Evolutionary conservation across 495 filamentous ascomycete genomes (phyloP).

Genomic region (Penicillium ucsense): DNA sequence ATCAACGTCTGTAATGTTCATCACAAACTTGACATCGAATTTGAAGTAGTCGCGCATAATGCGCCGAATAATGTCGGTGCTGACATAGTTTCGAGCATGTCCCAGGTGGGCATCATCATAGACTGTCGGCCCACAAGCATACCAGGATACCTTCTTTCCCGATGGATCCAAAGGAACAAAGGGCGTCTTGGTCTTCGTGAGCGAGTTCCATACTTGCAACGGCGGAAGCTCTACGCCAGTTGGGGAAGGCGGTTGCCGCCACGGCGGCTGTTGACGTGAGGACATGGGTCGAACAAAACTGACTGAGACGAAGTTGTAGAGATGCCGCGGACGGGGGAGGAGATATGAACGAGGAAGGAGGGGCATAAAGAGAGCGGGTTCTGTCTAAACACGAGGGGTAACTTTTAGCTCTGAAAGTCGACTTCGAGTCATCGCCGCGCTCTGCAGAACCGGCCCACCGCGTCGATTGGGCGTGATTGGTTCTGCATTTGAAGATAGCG

Average conservation of each 20-base stretch:
- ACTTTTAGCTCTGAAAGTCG: conserved; percentile 4
- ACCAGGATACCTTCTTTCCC: conserved; percentile 70
- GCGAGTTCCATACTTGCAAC: conserved; percentile 58
- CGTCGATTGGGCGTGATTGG: conserved; percentile 7
- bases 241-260: conserved; percentile 31
- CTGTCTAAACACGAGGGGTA: conserved; percentile 15
- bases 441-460: not conserved
- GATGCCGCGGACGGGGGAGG: conserved; percentile 11
- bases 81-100: conserved; percentile 90
- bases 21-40: conserved; percentile 81
- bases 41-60: conserved; percentile 81
- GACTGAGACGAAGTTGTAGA: conserved; percentile 1
- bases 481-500: conserved; percentile 2
- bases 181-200: conserved; percentile 60
- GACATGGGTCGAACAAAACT: conserved; percentile 14
- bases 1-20: conserved; percentile 93
- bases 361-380: conserved; percentile 21
- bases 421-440: conserved; percentile 9
- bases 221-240: conserved; percentile 27
- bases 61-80: conserved; percentile 82
- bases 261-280: conserved; percentile 40
- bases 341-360: conserved; percentile 12
- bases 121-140: conserved; percentile 85
- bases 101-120: conserved; percentile 88
- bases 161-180: conserved; percentile 65